phyloP scores from a whole-genome alignment of 495 filamentous ascomycete species.

The Annulohypoxylon nitens region DNA sequence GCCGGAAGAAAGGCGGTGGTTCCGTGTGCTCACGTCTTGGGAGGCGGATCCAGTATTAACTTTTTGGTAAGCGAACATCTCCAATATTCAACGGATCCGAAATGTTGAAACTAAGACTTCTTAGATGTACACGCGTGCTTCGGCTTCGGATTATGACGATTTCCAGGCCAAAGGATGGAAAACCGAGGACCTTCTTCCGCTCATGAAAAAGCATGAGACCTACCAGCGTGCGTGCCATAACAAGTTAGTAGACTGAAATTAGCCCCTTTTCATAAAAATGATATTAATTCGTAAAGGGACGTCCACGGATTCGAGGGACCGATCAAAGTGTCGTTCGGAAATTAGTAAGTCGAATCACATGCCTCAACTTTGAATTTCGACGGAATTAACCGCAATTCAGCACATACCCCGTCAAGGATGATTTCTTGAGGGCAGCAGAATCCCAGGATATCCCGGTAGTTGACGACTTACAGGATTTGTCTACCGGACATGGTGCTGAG shows the following conservation, averaged over 20 bases:
- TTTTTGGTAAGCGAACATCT: conserved; percentile 71
- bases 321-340: conserved; percentile 88
- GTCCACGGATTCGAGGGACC: conserved; percentile 84
- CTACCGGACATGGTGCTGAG: conserved; percentile 70
- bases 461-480: conserved; percentile 77
- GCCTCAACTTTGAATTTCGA: not conserved
- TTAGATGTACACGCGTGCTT: conserved; percentile 88
- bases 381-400: conserved; percentile 32
- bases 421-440: conserved; percentile 84
- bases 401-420: conserved; percentile 77
- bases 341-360: conserved; percentile 60
- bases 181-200: conserved; percentile 80
- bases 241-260: conserved; percentile 46
- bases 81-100: not conserved
- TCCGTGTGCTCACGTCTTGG: conserved; percentile 82
- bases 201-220: conserved; percentile 89
- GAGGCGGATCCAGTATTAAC: conserved; percentile 84
- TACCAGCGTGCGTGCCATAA: conserved; percentile 84
- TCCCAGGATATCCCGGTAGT: conserved; percentile 80
- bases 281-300: conserved; percentile 58
- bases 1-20: conserved; percentile 80
- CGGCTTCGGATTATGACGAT: conserved; percentile 85
- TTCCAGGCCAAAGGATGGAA: conserved; percentile 86
- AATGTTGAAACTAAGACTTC: conserved; percentile 6
- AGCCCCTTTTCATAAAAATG: not conserved